Evolutionary conservation across 179 eudicot genomes (phyloP).

Genomic region (Actinidia arguta): DNA sequence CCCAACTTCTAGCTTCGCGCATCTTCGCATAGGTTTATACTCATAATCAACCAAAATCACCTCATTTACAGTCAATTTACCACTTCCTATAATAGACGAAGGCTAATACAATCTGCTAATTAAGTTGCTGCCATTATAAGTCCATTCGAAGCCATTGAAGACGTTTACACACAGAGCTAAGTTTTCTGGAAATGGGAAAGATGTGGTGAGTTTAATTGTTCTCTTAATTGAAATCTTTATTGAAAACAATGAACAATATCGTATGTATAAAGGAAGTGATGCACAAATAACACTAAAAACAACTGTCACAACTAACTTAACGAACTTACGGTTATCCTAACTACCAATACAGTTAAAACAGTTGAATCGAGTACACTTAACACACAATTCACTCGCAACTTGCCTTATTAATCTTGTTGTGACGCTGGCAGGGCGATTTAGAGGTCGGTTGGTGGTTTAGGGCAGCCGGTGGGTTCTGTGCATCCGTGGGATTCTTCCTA

Average conservation of each 20-base stretch:
- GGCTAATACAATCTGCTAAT: slow-evolving; percentile 20
- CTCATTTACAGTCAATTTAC: neutral
- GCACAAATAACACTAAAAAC: no score
- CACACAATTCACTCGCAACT: neutral
- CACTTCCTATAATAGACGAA: neutral
- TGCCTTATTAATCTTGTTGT: no score
- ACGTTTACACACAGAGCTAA: slow-evolving; percentile 12
- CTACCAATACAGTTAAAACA: no score
- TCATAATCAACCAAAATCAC: neutral
- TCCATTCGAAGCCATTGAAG: slow-evolving; percentile 10
- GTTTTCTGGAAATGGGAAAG: slow-evolving; percentile 17
- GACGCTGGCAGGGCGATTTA: neutral
- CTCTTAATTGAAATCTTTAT: no score
- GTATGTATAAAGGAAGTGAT: no score
- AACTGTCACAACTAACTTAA: no score
- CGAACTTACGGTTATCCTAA: no score
- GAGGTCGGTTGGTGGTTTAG: slow-evolving; percentile 19
- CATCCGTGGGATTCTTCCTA: slow-evolving; percentile 18
- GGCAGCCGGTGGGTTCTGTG: slow-evolving; percentile 15
- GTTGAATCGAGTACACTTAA: no score
- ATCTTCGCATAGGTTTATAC: neutral
- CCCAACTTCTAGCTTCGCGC: slow-evolving; percentile 7
- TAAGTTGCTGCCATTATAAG: slow-evolving; percentile 16
- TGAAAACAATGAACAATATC: no score
- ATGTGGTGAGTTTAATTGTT: slow-evolving; percentile 7